These are phyloP conservation scores for Zygosaccharomyces pseudobailii DNA, from an alignment of 1,139 yeast species.

Conservation along the genomic window DNA sequence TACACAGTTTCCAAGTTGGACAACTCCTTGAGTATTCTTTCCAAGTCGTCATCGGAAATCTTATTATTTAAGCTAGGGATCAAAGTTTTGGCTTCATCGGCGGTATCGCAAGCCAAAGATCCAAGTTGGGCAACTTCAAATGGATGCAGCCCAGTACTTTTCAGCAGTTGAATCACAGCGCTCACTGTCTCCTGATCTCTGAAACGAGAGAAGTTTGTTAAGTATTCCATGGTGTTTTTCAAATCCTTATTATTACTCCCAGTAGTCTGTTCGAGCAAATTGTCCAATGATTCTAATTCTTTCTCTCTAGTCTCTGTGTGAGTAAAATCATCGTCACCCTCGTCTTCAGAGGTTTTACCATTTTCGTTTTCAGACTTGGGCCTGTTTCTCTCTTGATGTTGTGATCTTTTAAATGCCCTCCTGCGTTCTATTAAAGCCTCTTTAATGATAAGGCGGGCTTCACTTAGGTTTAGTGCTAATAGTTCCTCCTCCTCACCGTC, in stretches of 20 bases:
- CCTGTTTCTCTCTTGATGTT: slow-evolving; percentile 39
- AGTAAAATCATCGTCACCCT: slow-evolving; percentile 32
- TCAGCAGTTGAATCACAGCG: slow-evolving; percentile 84
- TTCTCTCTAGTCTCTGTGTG: slow-evolving; percentile 36
- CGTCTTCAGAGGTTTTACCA: slow-evolving; percentile 12
- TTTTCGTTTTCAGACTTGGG: slow-evolving; percentile 37
- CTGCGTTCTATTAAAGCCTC: slow-evolving; percentile 84
- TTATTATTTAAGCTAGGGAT: slow-evolving; percentile 81
- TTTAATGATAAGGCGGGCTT: slow-evolving; percentile 82
- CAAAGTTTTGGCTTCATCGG: slow-evolving; percentile 93
- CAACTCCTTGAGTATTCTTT: slow-evolving; percentile 79
- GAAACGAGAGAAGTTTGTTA: slow-evolving; percentile 82
- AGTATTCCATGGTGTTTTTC: slow-evolving; percentile 86
- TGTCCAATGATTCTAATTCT: slow-evolving; percentile 33
- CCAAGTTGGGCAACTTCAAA: slow-evolving; percentile 95
- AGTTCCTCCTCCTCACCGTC: slow-evolving; percentile 72
- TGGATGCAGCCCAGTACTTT: slow-evolving; percentile 80
- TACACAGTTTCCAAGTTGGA: slow-evolving; percentile 56
- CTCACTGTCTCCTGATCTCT: slow-evolving; percentile 88
- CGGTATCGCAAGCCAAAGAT: slow-evolving; percentile 90
- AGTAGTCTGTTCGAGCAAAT: slow-evolving; percentile 34
- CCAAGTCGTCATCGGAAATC: slow-evolving; percentile 82
- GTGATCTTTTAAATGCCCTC: slow-evolving; percentile 40
- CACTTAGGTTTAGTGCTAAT: slow-evolving; percentile 81
- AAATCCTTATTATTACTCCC: slow-evolving; percentile 70